Conservation (phyloP, 768 basidiomycete species). For the Podaxis pistillaris region DNA sequence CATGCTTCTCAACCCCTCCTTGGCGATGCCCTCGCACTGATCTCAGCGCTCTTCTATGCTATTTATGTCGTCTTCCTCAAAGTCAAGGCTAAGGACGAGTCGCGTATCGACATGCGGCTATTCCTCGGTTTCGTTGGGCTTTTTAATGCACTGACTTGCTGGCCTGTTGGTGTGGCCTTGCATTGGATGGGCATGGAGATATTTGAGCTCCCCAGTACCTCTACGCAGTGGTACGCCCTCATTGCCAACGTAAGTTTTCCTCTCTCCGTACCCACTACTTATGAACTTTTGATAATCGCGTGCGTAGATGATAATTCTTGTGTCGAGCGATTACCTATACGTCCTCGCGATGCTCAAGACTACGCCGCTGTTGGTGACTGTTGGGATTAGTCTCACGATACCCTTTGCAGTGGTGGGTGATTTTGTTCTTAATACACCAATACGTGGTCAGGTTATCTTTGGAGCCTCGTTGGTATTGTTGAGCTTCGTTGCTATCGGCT, state of each 20-base stretch:
- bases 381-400: constrained; percentile 92
- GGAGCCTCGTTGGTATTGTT: constrained; percentile 77
- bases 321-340: constrained; percentile 83
- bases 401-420: constrained; percentile 89
- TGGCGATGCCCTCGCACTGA: constrained; percentile 81
- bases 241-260: constrained; percentile 35
- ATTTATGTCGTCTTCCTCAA: constrained; percentile 88
- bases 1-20: constrained; percentile 22
- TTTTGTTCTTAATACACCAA: constrained; percentile 28
- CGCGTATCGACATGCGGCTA: constrained; percentile 86
- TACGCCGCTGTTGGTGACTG: constrained; percentile 90
- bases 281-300: neutral
- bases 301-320: constrained; percentile 76
- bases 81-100: constrained; percentile 77
- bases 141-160: constrained; percentile 73
- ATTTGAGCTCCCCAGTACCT: constrained; percentile 64
- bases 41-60: constrained; percentile 86
- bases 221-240: constrained; percentile 35
- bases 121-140: constrained; percentile 94
- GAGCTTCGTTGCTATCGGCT: constrained; percentile 54
- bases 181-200: constrained; percentile 69
- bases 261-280: neutral
- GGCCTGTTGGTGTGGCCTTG: constrained; percentile 77
- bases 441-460: constrained; percentile 52
- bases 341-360: constrained; percentile 95